Evolutionary conservation across 2,329 filamentous ascomycete species (phyloP), one percentile per base, ranked within the genome.

Genomic region (Rachicladosporium sp.): DNA sequence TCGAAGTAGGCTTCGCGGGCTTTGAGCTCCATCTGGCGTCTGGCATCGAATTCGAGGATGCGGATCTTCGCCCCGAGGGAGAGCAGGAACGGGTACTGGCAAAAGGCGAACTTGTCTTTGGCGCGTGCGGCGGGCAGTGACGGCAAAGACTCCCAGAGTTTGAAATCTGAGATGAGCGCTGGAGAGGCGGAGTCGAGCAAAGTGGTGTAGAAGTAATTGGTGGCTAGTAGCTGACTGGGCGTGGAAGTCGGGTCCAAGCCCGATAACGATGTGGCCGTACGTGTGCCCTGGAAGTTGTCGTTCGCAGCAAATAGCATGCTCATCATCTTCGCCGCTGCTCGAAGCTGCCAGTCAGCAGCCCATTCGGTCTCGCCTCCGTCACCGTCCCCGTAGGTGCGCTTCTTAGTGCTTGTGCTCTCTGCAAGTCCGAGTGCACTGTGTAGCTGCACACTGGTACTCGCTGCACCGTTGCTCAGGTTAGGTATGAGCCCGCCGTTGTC

Each of bases 31-130:
- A 94, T 94, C 59, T 94, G 86, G 6, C 87, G 75, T 46, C 80
- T 76, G 6, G 86, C 84, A 59, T 95, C 88, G 52, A 93, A 76
- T 54, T 94, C 86, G 51, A 94, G 68, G 35, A 94, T 89, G 47
- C 81, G 81, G 43, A 91, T 93, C 61, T 95, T 95, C 21, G 87
- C 82, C 68, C 85, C 88, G 47, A 95, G 87, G 45, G 86, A 93
- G 31, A 95, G 69, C 49, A 94, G 79, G 53, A 94, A 93, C 0
- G 88, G 86, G 52, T 93, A 93, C 56, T 93, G 85, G 56, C 87
- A 94, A 55, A 95, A 93, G 0, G 83, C 75, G 55, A 94, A 94
- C 48, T 78, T 84, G 12, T 72, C 71, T 37, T 73, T 71, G 47
- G 74, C 80, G 23, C 23, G 23, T 27, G 23, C 23, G 23, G 23